Percentiles rank a stretch among this genome's conserved stretches.
Conservation (phyloP, 1,284 basidiomycete genomes). For the Amylostereum chailletii region DNA sequence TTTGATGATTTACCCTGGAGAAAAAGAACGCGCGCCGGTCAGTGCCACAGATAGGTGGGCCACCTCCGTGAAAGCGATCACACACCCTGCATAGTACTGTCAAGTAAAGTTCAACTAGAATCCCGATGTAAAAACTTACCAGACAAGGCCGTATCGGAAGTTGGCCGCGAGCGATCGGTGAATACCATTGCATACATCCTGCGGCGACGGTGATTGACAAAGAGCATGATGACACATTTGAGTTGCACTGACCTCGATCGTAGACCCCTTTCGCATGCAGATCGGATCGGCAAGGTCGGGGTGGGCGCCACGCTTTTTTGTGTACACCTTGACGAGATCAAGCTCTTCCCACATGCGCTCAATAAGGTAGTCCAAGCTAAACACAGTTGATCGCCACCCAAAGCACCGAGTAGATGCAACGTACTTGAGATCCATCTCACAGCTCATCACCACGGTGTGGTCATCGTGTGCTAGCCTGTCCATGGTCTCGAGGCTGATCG, state of each 20-base stretch:
- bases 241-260: conserved; percentile 64
- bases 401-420: conserved; percentile 12
- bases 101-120: no score
- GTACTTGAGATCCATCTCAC: conserved; percentile 85
- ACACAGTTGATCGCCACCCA: conserved; percentile 1
- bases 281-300: conserved; percentile 93
- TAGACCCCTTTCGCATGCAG: conserved; percentile 85
- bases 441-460: conserved; percentile 90
- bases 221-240: not conserved
- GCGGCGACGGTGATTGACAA: conserved; percentile 2
- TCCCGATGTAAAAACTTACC: conserved; percentile 39
- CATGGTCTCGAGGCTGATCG: conserved; percentile 84
- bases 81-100: no score
- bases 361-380: conserved; percentile 79
- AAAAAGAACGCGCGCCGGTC: conserved; percentile 1
- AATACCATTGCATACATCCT: conserved; percentile 87
- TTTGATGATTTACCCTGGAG: conserved; percentile 80
- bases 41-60: no score
- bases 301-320: conserved; percentile 91
- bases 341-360: conserved; percentile 89
- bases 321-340: conserved; percentile 86
- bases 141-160: conserved; percentile 88
- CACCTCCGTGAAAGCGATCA: no score
- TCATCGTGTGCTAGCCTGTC: conserved; percentile 83
- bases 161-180: conserved; percentile 86